These are phyloP conservation scores for Mollisiaceae sp. DNA, from an alignment of 2,329 filamentous ascomycete species.

Conservation along the genomic window DNA sequence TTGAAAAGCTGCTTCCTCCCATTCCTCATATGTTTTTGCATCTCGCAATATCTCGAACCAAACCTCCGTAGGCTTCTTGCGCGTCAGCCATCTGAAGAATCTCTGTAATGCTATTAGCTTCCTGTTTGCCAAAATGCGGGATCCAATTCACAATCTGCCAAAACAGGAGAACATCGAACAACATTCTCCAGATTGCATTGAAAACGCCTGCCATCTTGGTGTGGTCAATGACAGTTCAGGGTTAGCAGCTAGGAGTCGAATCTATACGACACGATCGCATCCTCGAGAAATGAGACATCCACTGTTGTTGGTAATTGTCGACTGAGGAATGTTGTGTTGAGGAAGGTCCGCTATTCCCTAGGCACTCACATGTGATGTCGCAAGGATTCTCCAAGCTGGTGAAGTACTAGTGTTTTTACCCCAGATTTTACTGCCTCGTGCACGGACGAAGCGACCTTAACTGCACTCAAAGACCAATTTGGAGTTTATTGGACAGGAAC, in stretches of 20 bases:
- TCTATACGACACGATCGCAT: not conserved
- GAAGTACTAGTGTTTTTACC: not conserved
- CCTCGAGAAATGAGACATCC: not conserved
- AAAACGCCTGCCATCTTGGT: constrained; percentile 38
- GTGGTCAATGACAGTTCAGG: not conserved
- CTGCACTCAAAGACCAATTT: too few species aligned
- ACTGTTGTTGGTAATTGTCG: not conserved
- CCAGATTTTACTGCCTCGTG: not conserved
- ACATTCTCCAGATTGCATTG: constrained; percentile 58
- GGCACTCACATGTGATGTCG: constrained; percentile 1
- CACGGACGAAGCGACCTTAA: not conserved
- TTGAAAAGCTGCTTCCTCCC: constrained; percentile 82
- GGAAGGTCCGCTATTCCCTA: not conserved
- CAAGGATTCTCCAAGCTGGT: constrained; percentile 8
- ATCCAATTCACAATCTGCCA: constrained; percentile 30
- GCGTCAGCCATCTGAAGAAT: constrained; percentile 69
- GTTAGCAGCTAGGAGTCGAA: not conserved
- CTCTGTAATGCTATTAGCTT: constrained; percentile 54
- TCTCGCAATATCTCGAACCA: constrained; percentile 69
- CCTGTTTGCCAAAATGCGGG: not conserved
- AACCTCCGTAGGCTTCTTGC: constrained; percentile 66
- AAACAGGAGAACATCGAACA: constrained; percentile 42
- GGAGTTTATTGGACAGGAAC: not conserved
- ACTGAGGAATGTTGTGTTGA: constrained; percentile 5
- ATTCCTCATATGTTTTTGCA: constrained; percentile 79